These are phyloP conservation scores for Lactarius vividus DNA, from an alignment of 768 basidiomycete species.

Conservation along the genomic window DNA sequence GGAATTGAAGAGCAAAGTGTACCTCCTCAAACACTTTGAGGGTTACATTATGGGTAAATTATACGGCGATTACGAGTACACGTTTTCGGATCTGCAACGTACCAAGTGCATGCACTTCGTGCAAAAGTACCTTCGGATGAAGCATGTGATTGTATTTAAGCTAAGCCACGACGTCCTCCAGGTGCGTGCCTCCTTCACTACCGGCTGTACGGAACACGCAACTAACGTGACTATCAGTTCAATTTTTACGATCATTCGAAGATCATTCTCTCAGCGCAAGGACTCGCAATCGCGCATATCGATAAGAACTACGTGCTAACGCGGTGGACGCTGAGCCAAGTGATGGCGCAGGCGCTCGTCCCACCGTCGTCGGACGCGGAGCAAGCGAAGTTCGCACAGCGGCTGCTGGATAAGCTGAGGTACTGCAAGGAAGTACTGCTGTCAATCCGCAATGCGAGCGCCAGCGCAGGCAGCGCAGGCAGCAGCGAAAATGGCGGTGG, in stretches of 20 bases:
- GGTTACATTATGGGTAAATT: conserved; percentile 90
- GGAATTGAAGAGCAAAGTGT: conserved; percentile 86
- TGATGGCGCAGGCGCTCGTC: conserved; percentile 57
- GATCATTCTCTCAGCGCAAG: conserved; percentile 80
- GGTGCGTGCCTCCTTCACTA: conserved; percentile 44
- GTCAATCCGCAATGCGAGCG: conserved; percentile 64
- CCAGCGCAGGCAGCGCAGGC: conserved; percentile 21
- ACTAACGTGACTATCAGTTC: conserved; percentile 55
- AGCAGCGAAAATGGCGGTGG: conserved; percentile 11
- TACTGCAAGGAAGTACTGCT: conserved; percentile 83
- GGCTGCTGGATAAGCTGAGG: conserved; percentile 74
- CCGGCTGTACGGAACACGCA: conserved; percentile 7
- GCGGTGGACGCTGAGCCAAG: conserved; percentile 65
- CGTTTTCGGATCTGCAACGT: conserved; percentile 64
- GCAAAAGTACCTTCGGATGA: conserved; percentile 94
- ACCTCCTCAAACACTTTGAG: conserved; percentile 91
- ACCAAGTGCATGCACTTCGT: conserved; percentile 92
- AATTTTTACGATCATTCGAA: conserved; percentile 99
- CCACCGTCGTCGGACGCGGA: conserved; percentile 47
- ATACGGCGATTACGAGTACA: conserved; percentile 81
- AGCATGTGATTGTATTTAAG: conserved; percentile 95
- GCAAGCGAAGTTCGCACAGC: conserved; percentile 57
- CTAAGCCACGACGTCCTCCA: conserved; percentile 94
- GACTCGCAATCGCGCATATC: conserved; percentile 80
- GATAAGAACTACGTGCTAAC: conserved; percentile 83